phyloP scores from a whole-genome alignment of 352 stramenopile genomes.

The Phytopythium aichiense region DNA sequence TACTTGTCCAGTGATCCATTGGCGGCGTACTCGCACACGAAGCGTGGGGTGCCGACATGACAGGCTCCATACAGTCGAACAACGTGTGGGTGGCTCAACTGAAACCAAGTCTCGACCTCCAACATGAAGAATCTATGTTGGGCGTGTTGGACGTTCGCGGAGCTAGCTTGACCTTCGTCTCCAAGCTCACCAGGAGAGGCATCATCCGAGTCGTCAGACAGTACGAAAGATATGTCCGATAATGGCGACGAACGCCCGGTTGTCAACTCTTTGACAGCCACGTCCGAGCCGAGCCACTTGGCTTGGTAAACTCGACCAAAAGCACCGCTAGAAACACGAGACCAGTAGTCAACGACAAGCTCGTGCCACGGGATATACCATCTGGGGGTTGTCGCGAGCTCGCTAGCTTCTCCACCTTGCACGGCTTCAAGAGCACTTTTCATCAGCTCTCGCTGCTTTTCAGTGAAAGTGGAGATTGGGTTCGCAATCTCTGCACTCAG shows the following conservation, averaged over 20 bases:
- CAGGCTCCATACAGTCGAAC: background rate
- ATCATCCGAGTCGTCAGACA: background rate
- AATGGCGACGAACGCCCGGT: no score
- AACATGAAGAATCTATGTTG: background rate
- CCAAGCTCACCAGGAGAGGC: no score
- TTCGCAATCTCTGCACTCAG: no score
- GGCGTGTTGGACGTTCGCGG: no score
- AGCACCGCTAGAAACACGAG: background rate
- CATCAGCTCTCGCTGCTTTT: background rate
- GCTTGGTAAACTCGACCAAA: background rate
- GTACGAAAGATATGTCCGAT: no score
- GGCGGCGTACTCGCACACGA: background rate
- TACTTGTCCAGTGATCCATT: background rate
- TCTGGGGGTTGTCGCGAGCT: background rate
- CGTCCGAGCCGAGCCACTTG: background rate
- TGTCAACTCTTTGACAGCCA: background rate
- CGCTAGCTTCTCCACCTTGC: background rate
- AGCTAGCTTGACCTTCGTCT: no score
- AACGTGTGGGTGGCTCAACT: background rate
- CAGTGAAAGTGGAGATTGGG: no score
- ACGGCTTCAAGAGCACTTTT: no score
- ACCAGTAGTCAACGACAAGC: background rate
- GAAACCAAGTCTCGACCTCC: background rate
- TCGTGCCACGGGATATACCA: background rate
- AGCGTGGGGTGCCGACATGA: conserved; percentile 7